Evolutionary conservation across 176 grass and related monocot genomes (phyloP).

Genomic region (Secale cereale): DNA sequence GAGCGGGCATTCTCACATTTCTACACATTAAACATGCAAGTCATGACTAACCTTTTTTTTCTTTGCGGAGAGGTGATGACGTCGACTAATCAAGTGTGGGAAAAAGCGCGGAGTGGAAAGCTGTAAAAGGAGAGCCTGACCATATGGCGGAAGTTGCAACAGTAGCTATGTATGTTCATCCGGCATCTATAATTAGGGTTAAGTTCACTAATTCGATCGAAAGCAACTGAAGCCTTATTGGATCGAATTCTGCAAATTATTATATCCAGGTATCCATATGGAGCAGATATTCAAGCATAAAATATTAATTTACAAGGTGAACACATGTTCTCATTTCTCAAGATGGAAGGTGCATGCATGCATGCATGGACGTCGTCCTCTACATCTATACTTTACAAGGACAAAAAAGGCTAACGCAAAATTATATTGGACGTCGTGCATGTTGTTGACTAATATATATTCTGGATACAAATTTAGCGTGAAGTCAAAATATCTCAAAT

Average conservation of each 20-base stretch:
- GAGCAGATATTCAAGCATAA: conserved; percentile 25
- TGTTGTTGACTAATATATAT: background rate
- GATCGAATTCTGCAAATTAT: background rate
- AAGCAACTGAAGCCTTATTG: background rate
- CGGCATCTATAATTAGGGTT: background rate
- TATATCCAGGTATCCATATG: background rate
- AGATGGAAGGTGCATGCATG: background rate
- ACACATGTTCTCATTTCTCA: background rate
- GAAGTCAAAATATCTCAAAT: too few species aligned
- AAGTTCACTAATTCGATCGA: background rate
- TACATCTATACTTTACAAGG: background rate
- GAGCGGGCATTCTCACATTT: background rate
- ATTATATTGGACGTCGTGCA: background rate
- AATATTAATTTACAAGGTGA: conserved; percentile 26
- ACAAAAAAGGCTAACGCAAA: background rate
- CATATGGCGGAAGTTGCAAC: background rate
- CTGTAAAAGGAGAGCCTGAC: background rate
- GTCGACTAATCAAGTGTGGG: too few species aligned
- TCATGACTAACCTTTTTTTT: background rate
- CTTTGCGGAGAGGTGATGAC: too few species aligned
- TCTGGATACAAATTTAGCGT: too few species aligned
- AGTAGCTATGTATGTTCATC: background rate
- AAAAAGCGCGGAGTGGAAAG: background rate
- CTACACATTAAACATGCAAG: background rate
- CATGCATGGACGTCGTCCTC: background rate